Percentiles rank a stretch among this genome's conserved stretches.
Evolutionary conservation across 2,329 filamentous ascomycete species (phyloP).

Genomic region (Aaosphaeria pasadenensis): DNA sequence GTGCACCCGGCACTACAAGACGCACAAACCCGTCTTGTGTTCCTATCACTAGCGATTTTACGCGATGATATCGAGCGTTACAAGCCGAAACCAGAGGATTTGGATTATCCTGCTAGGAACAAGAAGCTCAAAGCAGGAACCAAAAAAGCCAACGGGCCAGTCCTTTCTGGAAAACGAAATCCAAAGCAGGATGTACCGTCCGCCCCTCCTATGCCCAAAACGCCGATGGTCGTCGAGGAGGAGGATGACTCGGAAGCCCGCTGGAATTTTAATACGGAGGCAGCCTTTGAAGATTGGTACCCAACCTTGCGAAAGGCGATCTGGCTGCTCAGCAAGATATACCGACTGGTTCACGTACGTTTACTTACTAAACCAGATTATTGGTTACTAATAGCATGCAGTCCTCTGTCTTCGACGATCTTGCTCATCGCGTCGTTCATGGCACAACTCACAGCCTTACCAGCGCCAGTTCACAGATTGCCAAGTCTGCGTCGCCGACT

Average conservation of each 20-base stretch:
- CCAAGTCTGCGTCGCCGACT: slow-evolving; percentile 59
- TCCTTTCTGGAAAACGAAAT: slow-evolving; percentile 53
- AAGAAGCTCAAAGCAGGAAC: slow-evolving; percentile 42
- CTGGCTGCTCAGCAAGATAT: slow-evolving; percentile 67
- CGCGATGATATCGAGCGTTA: slow-evolving; percentile 65
- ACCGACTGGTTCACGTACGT: slow-evolving; percentile 64
- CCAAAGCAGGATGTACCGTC: slow-evolving; percentile 37
- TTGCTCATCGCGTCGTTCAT: slow-evolving; percentile 79
- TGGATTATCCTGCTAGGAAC: slow-evolving; percentile 60
- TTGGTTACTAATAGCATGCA: slow-evolving; percentile 20
- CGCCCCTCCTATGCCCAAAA: slow-evolving; percentile 44
- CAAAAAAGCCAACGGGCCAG: slow-evolving; percentile 41
- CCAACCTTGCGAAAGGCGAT: slow-evolving; percentile 66
- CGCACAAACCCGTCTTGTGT: slow-evolving; percentile 64
- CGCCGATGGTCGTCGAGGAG: slow-evolving; percentile 48
- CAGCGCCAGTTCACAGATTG: slow-evolving; percentile 69
- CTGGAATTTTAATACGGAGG: slow-evolving; percentile 56
- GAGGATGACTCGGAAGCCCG: slow-evolving; percentile 50
- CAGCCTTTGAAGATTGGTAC: slow-evolving; percentile 61
- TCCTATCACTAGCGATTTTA: slow-evolving; percentile 61
- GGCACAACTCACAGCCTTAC: slow-evolving; percentile 84
- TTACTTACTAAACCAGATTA: not conserved
- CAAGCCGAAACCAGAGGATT: slow-evolving; percentile 62
- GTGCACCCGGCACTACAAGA: slow-evolving; percentile 66
- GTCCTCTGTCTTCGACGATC: slow-evolving; percentile 68